phyloP scores from a whole-genome alignment of 164 flowering plant species.

The Vitis rotundifolia region DNA sequence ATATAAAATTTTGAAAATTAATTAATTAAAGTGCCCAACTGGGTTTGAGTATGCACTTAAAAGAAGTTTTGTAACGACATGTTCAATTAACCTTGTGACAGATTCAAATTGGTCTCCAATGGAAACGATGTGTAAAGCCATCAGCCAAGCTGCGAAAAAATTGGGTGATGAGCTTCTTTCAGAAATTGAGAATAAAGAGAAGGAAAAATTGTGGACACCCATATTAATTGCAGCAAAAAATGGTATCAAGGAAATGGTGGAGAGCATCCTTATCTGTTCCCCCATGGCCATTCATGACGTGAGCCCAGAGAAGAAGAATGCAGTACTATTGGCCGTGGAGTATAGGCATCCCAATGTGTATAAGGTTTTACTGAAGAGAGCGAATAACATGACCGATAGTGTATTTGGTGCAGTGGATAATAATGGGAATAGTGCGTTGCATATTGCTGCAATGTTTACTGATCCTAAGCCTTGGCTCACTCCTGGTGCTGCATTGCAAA shows the following conservation, averaged over 20 bases:
- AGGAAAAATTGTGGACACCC: conserved; percentile 25
- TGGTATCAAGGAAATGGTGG: conserved; percentile 45
- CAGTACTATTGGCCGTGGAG: conserved; percentile 40
- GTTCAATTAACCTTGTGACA: too few species aligned
- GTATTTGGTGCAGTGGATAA: conserved; percentile 31
- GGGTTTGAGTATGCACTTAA: too few species aligned
- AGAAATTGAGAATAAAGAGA: neutral
- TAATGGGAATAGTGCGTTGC: conserved; percentile 45
- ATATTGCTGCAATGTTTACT: conserved; percentile 37
- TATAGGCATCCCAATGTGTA: conserved; percentile 44
- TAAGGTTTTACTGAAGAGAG: conserved; percentile 10
- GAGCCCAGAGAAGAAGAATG: conserved; percentile 31
- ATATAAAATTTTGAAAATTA: too few species aligned
- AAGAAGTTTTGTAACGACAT: too few species aligned
- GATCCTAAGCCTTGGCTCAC: conserved; percentile 41
- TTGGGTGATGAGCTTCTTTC: too few species aligned
- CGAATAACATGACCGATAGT: conserved; percentile 18
- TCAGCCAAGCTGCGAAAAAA: too few species aligned
- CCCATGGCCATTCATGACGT: conserved; percentile 42
- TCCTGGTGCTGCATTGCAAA: conserved; percentile 47
- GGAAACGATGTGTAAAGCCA: too few species aligned
- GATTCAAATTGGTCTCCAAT: too few species aligned
- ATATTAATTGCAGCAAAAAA: conserved; percentile 41
- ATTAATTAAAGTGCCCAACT: too few species aligned
- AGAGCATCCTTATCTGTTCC: conserved; percentile 22